phyloP scores from a whole-genome alignment of 108 stramenopile genomes.

The Fragilariopsis cylindrus region DNA sequence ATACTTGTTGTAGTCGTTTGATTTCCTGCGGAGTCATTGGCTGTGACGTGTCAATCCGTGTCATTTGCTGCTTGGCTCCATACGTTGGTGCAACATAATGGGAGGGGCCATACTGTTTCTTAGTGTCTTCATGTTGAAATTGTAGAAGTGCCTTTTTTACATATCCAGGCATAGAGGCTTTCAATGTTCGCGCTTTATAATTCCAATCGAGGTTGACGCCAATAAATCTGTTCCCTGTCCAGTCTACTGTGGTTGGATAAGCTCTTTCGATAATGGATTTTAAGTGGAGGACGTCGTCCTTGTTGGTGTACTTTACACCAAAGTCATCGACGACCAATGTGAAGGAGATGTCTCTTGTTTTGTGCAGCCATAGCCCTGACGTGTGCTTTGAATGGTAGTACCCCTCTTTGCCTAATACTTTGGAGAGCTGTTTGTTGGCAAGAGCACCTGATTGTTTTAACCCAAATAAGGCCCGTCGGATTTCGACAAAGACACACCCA shows the following conservation, averaged over 20 bases:
- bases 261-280: slow-evolving; percentile 1
- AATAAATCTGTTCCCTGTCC: slow-evolving; percentile 21
- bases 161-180: slow-evolving; percentile 50
- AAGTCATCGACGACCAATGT: slow-evolving; percentile 50
- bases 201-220: slow-evolving; percentile 49
- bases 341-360: slow-evolving; percentile 32
- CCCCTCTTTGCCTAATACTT: slow-evolving; percentile 1
- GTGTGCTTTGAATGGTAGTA: slow-evolving; percentile 28
- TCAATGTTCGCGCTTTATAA: slow-evolving; percentile 29
- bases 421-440: slow-evolving; percentile 25
- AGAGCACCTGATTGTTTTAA: slow-evolving; percentile 53
- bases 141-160: slow-evolving; percentile 28
- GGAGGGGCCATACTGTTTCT: slow-evolving; percentile 29
- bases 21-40: neutral
- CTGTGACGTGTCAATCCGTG: slow-evolving; percentile 17
- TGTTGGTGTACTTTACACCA: neutral
- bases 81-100: slow-evolving; percentile 32
- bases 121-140: slow-evolving; percentile 34
- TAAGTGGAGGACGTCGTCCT: slow-evolving; percentile 30
- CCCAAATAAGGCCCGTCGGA: slow-evolving; percentile 44
- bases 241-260: slow-evolving; percentile 34
- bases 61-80: slow-evolving; percentile 37
- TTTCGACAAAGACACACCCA: slow-evolving; percentile 3
- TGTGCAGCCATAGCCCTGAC: slow-evolving; percentile 50
- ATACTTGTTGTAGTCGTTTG: slow-evolving; percentile 44